These are phyloP conservation scores for Carex myosuroides DNA, from an alignment of 176 grass and related monocot species.

Conservation along the genomic window DNA sequence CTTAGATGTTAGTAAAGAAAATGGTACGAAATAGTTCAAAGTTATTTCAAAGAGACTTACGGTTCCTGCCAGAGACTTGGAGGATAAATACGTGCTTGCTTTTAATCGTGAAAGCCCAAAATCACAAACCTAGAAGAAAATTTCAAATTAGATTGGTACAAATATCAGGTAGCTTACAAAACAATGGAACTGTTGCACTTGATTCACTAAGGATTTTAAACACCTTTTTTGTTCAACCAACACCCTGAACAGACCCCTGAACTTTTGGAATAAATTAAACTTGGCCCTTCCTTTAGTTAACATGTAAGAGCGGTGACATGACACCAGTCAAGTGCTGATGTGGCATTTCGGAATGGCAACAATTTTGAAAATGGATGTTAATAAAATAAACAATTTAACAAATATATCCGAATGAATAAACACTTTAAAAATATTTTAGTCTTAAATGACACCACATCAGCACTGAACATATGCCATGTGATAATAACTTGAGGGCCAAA, in stretches of 20 bases:
- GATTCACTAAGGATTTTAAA: background rate
- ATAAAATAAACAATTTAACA: background rate
- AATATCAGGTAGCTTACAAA: background rate
- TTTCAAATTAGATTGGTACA: constrained; percentile 4
- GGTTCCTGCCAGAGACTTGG: constrained; percentile 92
- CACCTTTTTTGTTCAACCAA: background rate
- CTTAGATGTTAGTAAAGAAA: background rate
- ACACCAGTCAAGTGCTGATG: background rate
- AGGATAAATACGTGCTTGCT: constrained; percentile 87
- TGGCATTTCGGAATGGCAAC: background rate
- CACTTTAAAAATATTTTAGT: background rate
- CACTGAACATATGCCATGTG: background rate
- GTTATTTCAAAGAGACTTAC: constrained; percentile 45
- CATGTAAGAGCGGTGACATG: background rate
- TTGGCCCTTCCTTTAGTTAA: background rate
- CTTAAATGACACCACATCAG: background rate
- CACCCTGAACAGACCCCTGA: background rate
- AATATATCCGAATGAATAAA: background rate
- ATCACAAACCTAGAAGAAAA: constrained; percentile 67
- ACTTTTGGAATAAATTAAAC: constrained; percentile 7
- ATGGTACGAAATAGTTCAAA: background rate
- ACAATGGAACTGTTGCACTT: background rate
- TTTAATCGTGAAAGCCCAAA: constrained; percentile 96
- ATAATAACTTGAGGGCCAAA: background rate
- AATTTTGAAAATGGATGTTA: background rate